Conservation (phyloP, 768 basidiomycete species). For the Megacollybia marginata region DNA sequence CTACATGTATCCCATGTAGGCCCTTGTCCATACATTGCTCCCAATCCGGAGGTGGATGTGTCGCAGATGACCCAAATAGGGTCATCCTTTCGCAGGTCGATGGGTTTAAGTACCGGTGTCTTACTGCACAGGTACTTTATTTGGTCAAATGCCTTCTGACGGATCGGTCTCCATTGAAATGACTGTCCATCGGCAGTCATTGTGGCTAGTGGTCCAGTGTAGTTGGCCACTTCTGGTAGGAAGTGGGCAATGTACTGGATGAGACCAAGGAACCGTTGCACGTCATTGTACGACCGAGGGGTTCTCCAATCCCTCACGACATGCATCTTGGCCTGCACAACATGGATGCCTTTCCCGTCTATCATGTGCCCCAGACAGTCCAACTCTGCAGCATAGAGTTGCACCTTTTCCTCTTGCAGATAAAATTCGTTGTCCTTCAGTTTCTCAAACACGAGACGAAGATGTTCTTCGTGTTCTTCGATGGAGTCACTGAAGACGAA, state of each 20-base stretch:
- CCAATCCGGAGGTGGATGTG: slow-evolving; percentile 16
- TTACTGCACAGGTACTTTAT: slow-evolving; percentile 10
- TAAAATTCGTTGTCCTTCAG: slow-evolving; percentile 15
- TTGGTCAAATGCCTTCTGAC: slow-evolving; percentile 11
- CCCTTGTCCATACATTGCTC: slow-evolving; percentile 1
- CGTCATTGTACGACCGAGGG: slow-evolving; percentile 11
- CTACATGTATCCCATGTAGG: slow-evolving; percentile 7
- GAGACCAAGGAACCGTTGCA: slow-evolving; percentile 21
- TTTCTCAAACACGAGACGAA: slow-evolving; percentile 14
- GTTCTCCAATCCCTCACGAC: slow-evolving; percentile 16
- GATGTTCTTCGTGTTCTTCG: slow-evolving; percentile 19
- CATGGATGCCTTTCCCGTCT: slow-evolving; percentile 20
- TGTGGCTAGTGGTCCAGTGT: background rate
- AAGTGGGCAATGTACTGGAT: slow-evolving; percentile 20
- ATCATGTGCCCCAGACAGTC: slow-evolving; percentile 24
- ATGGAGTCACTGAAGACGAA: slow-evolving; percentile 16
- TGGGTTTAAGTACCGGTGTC: slow-evolving; percentile 14
- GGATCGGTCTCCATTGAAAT: slow-evolving; percentile 2
- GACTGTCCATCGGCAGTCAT: slow-evolving; percentile 4
- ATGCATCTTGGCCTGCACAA: slow-evolving; percentile 2
- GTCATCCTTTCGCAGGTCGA: slow-evolving; percentile 4
- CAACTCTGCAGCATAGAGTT: slow-evolving; percentile 13
- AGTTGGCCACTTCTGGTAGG: slow-evolving; percentile 16
- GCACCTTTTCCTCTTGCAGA: slow-evolving; percentile 15
- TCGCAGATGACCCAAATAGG: slow-evolving; percentile 1